Evolutionary conservation across 805 yeast genomes (phyloP), one percentile per base, ranked within the genome.

Genomic region (Komagataella pseudopastoris): DNA sequence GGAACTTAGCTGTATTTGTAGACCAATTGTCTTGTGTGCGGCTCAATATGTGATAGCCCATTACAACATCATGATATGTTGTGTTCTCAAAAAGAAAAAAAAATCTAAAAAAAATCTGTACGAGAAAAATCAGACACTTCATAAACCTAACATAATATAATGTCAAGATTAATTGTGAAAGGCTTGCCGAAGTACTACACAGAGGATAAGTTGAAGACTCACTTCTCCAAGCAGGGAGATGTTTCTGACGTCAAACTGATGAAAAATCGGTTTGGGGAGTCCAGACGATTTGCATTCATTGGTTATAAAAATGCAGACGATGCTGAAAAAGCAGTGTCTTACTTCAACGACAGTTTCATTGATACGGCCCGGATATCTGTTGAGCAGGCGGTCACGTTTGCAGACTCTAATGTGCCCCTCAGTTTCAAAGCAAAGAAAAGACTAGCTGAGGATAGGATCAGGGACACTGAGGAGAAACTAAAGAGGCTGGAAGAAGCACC

Each of bases 111-210:
- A 30, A 30, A 30, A 30, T 30, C 39, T 30, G 5, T 30, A 5
- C 14, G 10, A 30, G n/a, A 30, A 30, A 30, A 10, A 30, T 30
- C 39, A 30, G 39, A 30, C 39, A 20, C 17, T 20, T 20, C 12
- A 5, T 20, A 8, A 45, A 45, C 14, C 12, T 45, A 12, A 20
- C 47, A 10, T 43, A 43, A 16, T 16, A 43, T 18, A 6, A 78
- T 78, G 83, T 90, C 98, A 18, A 85, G 98, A 68, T 76, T 91
- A 51, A 91, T 91, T 59, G 95, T 91, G 6, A 91, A 88, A 64
- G 93, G 95, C 47, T 74, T 91, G 50, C 98, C 98, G 6, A 70
- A 72, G 56, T 86, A 85, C 63, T 75, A 80, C 54, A 78, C 82
- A 0, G 96, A 91, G 63, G 88, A 78, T 2, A 79, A 83, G 56